phyloP scores from a whole-genome alignment of 139 green algal species.

The Bryopsis sp. region DNA sequence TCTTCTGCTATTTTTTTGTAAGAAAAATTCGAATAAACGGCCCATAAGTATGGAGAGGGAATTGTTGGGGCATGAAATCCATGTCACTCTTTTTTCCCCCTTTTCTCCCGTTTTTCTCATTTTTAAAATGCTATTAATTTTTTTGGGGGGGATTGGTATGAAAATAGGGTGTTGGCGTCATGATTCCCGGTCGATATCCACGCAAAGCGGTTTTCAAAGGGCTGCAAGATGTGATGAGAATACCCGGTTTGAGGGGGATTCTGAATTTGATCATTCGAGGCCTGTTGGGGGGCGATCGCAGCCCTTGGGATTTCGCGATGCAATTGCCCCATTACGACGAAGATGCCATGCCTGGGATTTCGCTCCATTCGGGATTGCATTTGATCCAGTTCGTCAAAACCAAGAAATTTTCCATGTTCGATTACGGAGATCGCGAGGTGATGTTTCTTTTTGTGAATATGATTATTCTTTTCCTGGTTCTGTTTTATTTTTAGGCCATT shows the following conservation, averaged over 20 bases:
- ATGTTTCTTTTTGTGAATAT: no score
- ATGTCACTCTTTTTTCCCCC: no score
- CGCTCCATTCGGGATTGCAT: constrained; percentile 50
- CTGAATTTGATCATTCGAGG: not conserved
- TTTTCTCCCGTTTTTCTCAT: no score
- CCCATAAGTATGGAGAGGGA: no score
- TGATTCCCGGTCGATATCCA: not conserved
- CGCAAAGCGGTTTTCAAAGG: constrained; percentile 15
- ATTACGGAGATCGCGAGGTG: constrained; percentile 56
- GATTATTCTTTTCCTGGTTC: no score
- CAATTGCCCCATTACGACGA: constrained; percentile 74
- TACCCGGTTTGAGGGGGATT: constrained; percentile 1
- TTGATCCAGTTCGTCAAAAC: constrained; percentile 41
- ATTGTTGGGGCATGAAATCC: no score
- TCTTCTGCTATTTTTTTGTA: no score
- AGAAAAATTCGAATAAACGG: no score
- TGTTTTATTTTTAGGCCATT: no score
- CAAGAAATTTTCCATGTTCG: constrained; percentile 68
- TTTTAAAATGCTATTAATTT: no score
- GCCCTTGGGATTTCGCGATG: constrained; percentile 18
- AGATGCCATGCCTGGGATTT: constrained; percentile 75
- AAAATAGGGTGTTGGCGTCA: not conserved
- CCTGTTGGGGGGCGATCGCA: constrained; percentile 15
- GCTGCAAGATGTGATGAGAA: constrained; percentile 14
- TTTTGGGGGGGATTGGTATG: not conserved